Evolutionary conservation across 257 asterid species (phyloP), one percentile per base, ranked within the genome.

Genomic region (Plantago ovata): DNA sequence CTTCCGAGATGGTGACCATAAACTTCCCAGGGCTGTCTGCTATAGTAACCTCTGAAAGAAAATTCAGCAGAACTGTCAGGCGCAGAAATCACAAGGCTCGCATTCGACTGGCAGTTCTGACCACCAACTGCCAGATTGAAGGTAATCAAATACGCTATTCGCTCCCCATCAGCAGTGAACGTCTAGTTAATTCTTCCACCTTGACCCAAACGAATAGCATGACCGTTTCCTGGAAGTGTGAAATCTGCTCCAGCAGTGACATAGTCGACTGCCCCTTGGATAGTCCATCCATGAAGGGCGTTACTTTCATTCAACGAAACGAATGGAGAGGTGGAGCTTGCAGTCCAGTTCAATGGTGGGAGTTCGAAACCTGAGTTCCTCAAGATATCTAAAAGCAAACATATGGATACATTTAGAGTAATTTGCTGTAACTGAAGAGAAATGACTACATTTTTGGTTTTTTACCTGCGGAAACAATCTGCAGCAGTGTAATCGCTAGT

Each of bases 111-210:
- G 71, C 92, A 81, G 56, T 67, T 69, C 40, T 43, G 63, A 13
- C 63, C 73, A n/a, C 74, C 74, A n/a, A 69, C 62, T 10, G 64
- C 61, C 63, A 77, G 47, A 38, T 75, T 57, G 69, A 84, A 84
- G 33, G 84, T 77, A 42, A 84, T 69, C 72, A 81, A 58, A 72
- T 75, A 82, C 38, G 66, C 58, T 51, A 23, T 58, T 43, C 38
- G 41, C 18, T 24, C 71, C 1, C 84, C 78, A 16, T 42, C 69
- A 14, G 85, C 80, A 39, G 61, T 68, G 41, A 81, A 86, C 10
- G 87, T 71, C 53, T 79, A 85, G 69, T 69, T 75, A 53, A 81
- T 77, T 67, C 72, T 79, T 12, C 84, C 87, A 55, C 71, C 93
- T 62, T 69, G 71, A 13, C 70, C 80, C 58, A 81, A 48, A 45